Conservation (phyloP, 768 basidiomycete species). For the Russula griseocarnosa region DNA sequence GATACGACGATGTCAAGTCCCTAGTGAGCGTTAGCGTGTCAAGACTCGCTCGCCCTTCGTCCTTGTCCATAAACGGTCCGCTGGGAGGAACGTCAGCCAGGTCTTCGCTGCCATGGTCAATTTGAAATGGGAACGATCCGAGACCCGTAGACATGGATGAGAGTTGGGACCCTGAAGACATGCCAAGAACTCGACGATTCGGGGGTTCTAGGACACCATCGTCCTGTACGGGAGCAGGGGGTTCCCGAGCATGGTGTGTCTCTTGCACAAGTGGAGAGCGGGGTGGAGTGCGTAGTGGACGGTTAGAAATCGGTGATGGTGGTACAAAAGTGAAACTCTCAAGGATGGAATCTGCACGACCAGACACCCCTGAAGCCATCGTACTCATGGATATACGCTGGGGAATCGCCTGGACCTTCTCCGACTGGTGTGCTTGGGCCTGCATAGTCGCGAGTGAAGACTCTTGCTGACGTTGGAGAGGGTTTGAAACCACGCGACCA, state of each 20-base stretch:
- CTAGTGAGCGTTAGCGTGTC: conserved; percentile 81
- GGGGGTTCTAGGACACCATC: conserved; percentile 42
- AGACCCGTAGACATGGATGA: conserved; percentile 79
- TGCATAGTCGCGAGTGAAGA: conserved; percentile 58
- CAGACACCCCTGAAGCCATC: conserved; percentile 61
- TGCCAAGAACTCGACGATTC: conserved; percentile 55
- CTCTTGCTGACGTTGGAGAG: conserved; percentile 64
- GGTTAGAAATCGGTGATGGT: conserved; percentile 82
- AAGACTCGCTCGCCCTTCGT: conserved; percentile 70
- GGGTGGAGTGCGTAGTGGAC: conserved; percentile 69
- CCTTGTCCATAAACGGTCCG: conserved; percentile 27
- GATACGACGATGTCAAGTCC: conserved; percentile 81
- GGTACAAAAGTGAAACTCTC: conserved; percentile 89
- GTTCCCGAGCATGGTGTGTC: conserved; percentile 20
- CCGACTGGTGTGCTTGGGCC: conserved; percentile 41
- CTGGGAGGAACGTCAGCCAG: background rate
- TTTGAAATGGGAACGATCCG: conserved; percentile 83
- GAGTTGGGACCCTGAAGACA: conserved; percentile 72
- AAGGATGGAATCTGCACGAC: conserved; percentile 76
- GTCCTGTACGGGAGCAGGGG: conserved; percentile 10
- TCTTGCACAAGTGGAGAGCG: conserved; percentile 69
- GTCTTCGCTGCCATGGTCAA: conserved; percentile 51
- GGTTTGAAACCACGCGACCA: conserved; percentile 50
- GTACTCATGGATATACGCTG: conserved; percentile 34
- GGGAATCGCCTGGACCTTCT: conserved; percentile 44